These are phyloP conservation scores for Saccharomycopsis malanga DNA, from an alignment of 805 yeast genomes.

Conservation along the genomic window DNA sequence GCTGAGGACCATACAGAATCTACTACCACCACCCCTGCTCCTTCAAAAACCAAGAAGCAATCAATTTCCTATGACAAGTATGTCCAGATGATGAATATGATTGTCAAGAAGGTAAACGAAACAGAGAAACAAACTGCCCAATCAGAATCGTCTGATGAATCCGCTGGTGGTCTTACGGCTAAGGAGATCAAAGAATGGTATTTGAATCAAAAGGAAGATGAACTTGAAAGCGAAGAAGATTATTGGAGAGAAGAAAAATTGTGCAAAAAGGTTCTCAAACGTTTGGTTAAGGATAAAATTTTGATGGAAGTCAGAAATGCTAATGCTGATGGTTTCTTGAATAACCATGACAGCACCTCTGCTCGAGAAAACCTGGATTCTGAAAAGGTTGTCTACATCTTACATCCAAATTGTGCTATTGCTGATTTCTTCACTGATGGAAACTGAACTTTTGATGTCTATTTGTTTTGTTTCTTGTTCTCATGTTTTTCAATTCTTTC, in stretches of 20 bases:
- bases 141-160: conserved; percentile 33
- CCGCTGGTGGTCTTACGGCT: conserved; percentile 57
- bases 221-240: conserved; percentile 60
- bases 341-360: conserved; percentile 29
- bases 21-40: conserved; percentile 15
- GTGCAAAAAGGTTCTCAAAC: conserved; percentile 71
- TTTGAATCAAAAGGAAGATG: conserved; percentile 63
- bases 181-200: conserved; percentile 76
- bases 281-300: conserved; percentile 78
- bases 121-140: conserved; percentile 38
- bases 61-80: conserved; percentile 81
- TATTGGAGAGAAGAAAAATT: conserved; percentile 63
- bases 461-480: not conserved
- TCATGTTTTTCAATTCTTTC: not conserved
- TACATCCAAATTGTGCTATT: conserved; percentile 81
- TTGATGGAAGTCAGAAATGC: conserved; percentile 54
- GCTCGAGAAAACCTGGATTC: conserved; percentile 23
- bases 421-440: conserved; percentile 40
- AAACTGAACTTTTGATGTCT: no score
- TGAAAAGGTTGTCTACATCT: conserved; percentile 36
- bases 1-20: conserved; percentile 10
- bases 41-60: conserved; percentile 32
- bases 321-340: conserved; percentile 35
- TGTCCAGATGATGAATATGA: conserved; percentile 70
- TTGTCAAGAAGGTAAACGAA: conserved; percentile 60